A percentile compares a stretch with the other conserved stretches of the same genome.
Conservation (phyloP, 2,329 filamentous ascomycete species). For the Aspergillus sp. region DNA sequence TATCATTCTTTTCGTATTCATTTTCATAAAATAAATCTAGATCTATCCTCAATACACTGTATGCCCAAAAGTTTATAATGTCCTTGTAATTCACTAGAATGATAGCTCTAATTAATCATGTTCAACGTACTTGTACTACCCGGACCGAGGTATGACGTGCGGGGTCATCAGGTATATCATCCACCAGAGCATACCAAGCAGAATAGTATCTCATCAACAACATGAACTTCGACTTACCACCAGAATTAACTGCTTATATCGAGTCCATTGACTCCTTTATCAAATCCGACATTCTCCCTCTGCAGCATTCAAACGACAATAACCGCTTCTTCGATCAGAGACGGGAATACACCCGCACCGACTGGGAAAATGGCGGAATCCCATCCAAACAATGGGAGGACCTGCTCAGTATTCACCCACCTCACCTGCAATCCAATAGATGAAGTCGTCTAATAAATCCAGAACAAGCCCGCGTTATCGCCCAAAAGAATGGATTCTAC, state of each 20-base stretch:
- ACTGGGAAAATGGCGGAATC: slow-evolving; percentile 56
- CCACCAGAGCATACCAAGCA: no score
- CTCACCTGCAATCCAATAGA: neutral
- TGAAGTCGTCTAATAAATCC: neutral
- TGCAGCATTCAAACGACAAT: slow-evolving; percentile 52
- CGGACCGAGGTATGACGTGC: no score
- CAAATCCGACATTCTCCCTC: slow-evolving; percentile 37
- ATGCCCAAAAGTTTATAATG: no score
- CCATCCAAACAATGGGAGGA: slow-evolving; percentile 57
- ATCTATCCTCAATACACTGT: no score
- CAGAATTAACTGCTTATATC: slow-evolving; percentile 46
- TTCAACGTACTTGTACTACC: no score
- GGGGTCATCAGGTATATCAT: no score
- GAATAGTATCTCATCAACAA: neutral
- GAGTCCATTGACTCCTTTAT: slow-evolving; percentile 55
- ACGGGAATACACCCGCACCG: slow-evolving; percentile 57
- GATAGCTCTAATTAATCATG: no score
- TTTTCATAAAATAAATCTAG: no score
- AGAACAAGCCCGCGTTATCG: slow-evolving; percentile 44
- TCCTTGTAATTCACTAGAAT: no score
- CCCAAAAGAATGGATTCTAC: slow-evolving; percentile 58
- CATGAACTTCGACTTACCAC: slow-evolving; percentile 55
- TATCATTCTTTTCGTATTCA: no score
- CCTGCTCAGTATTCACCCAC: slow-evolving; percentile 33
- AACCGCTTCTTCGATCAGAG: slow-evolving; percentile 63